Base-by-base conservation (phyloP, 768 basidiomycete species). In the Kwoniella bestiolae region DNA sequence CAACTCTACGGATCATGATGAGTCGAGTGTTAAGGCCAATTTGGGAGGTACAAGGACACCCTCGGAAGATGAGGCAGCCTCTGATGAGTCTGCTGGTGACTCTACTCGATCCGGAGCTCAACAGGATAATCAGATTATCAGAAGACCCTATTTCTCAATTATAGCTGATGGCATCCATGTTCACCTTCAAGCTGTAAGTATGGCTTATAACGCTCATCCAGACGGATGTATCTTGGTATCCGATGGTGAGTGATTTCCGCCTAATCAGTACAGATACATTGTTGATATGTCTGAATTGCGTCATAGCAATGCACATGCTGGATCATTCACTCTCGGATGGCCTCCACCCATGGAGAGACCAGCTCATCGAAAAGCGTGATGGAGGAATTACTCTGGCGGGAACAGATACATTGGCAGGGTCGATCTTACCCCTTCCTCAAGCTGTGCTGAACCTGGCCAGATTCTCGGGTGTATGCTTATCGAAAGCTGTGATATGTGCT, bases 141-240 rank as follows among this genome's bases (percentile, higher is more conserved):
- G 84, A 71, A 83, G 91, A 68, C 93, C 93, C 14, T 94, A 87
- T 80, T 95, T 91, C 74, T 91, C 89, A 59, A 83, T 94, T 58
- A 95, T 94, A 67, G 92, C 92, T 6, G 93, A 95, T 77, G 93
- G 92, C 0, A 87, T 93, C 59, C 93, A 95, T 76, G 90, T 88
- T 12, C 92, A 94, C 79, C 92, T 93, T 16, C 91, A 92, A 78
- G 91, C 91, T 47, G 90, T 94, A 62, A 84, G 90, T 73, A 90
- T 93, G 66, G 93, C 93, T 1, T 93, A 94, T 79, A 86, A 88
- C 34, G 86, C 89, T 0, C 88, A 89, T 73, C 89, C 90, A 8
- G 90, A 92, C 7, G 90, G 92, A 2, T 94, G 92, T 74, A 87
- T 95, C 35, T 84, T 95, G 53, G 89, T 94, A 65, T 94, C 93